These are phyloP conservation scores for Yamagishiella unicocca DNA, from an alignment of 139 green algal species.

Conservation along the genomic window DNA sequence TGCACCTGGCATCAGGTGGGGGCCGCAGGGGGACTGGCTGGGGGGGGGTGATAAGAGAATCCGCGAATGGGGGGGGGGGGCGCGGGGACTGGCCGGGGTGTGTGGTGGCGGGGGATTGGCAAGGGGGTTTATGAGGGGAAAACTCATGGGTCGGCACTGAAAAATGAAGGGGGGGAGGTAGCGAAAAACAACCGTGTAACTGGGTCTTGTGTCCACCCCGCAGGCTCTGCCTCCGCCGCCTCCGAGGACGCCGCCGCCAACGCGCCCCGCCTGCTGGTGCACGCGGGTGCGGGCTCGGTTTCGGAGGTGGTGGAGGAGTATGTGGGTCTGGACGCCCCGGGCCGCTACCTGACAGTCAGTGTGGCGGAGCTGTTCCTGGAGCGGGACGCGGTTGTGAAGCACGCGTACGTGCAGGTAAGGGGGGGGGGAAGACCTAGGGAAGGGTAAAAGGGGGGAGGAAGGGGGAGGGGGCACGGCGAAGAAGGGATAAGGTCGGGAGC, in stretches of 20 bases:
- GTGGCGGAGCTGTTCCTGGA: slow-evolving; percentile 83
- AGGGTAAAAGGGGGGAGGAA: not conserved
- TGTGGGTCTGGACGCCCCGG: not conserved
- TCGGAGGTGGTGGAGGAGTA: slow-evolving; percentile 89
- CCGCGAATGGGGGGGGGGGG: not conserved
- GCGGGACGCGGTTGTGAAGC: slow-evolving; percentile 71
- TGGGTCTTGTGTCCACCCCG: too few species aligned
- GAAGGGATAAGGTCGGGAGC: not conserved
- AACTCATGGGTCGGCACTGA: too few species aligned
- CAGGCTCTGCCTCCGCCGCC: not conserved
- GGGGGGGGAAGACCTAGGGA: too few species aligned
- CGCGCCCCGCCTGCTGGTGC: slow-evolving; percentile 76
- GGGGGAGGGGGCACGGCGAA: not conserved
- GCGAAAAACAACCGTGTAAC: too few species aligned
- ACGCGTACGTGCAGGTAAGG: slow-evolving; percentile 68
- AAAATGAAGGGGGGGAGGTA: too few species aligned
- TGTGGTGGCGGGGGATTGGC: not conserved
- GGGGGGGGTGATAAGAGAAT: not conserved
- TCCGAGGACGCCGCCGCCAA: not conserved
- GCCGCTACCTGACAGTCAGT: slow-evolving; percentile 68
- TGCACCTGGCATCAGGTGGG: slow-evolving; percentile 56
- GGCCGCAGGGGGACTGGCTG: not conserved
- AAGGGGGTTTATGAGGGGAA: not conserved
- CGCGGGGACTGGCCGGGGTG: not conserved
- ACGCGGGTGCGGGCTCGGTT: slow-evolving; percentile 44